A percentile compares a stretch with the other conserved stretches of the same genome.
Evolutionary conservation across 257 asterid species (phyloP).

Genomic region (Solanum peruvianum): DNA sequence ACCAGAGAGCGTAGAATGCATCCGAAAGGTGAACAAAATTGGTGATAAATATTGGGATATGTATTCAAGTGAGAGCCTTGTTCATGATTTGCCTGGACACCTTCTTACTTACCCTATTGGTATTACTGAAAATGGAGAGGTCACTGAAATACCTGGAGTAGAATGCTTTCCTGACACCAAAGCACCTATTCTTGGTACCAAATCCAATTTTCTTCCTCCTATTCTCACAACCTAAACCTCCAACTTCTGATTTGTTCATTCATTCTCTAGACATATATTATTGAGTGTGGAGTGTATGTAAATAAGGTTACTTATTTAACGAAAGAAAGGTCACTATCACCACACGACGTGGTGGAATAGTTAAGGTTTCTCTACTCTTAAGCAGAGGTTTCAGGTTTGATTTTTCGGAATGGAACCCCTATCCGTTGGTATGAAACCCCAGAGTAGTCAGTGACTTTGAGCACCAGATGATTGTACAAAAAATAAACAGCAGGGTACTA

Average conservation of each 20-base stretch:
- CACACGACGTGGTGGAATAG: neutral
- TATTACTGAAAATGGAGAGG: constrained; percentile 1
- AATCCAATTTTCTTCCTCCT: constrained; percentile 4
- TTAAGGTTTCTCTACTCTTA: neutral
- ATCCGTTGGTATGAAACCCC: neutral
- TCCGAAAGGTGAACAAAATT: constrained; percentile 1
- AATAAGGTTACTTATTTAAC: neutral
- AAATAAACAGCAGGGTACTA: neutral
- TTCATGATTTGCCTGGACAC: constrained; percentile 4
- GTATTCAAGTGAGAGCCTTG: neutral
- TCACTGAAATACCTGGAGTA: constrained; percentile 1
- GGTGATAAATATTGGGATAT: constrained; percentile 8
- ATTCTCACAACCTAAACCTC: constrained; percentile 1
- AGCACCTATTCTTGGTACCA: constrained; percentile 4
- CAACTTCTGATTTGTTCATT: neutral
- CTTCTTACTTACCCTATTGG: constrained; percentile 3
- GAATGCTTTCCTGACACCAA: constrained; percentile 4
- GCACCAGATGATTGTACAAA: neutral
- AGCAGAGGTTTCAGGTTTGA: neutral
- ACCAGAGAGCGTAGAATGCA: neutral
- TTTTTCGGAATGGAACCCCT: neutral
- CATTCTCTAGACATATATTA: neutral
- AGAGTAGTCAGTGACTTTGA: neutral
- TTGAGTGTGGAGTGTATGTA: neutral
- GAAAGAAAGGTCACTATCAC: neutral